phyloP scores from a whole-genome alignment of 2,329 filamentous ascomycete genomes.

The Colletotrichum siamense region DNA sequence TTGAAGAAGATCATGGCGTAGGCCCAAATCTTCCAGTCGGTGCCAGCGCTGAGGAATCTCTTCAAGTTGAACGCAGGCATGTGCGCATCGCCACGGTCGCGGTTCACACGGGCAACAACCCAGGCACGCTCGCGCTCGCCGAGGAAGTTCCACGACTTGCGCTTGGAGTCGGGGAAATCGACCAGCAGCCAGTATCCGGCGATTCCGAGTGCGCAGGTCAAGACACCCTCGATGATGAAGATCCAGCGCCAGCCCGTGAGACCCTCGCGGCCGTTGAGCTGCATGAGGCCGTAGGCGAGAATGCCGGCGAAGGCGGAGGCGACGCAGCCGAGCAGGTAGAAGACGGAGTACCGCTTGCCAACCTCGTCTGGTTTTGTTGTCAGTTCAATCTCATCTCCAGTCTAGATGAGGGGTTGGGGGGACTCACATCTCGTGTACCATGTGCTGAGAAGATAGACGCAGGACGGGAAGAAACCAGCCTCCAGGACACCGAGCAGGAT shows the following conservation, averaged over 20 bases:
- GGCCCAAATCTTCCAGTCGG: conserved; percentile 65
- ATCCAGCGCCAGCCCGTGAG: conserved; percentile 72
- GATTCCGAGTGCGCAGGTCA: conserved; percentile 60
- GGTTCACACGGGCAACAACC: conserved; percentile 58
- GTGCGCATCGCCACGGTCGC: conserved; percentile 62
- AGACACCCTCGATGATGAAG: conserved; percentile 59
- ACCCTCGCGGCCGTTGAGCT: conserved; percentile 61
- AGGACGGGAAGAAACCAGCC: conserved; percentile 75
- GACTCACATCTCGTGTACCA: conserved; percentile 72
- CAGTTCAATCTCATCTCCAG: neutral
- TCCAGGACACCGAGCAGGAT: conserved; percentile 69
- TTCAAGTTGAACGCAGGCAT: conserved; percentile 56
- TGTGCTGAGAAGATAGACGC: conserved; percentile 74
- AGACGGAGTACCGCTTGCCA: conserved; percentile 71
- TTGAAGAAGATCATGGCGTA: conserved; percentile 68
- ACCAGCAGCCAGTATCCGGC: conserved; percentile 63
- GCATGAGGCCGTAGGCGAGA: conserved; percentile 73
- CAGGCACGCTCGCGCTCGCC: conserved; percentile 54
- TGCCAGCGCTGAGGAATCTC: conserved; percentile 51
- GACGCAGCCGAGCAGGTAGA: conserved; percentile 72
- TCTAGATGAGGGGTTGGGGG: neutral
- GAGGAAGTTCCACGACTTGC: conserved; percentile 59
- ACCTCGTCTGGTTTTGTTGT: conserved; percentile 58
- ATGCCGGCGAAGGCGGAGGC: conserved; percentile 72
- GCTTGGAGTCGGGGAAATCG: conserved; percentile 66